phyloP scores from a whole-genome alignment of 2,329 filamentous ascomycete genomes.

The Fusarium tanahbumbuense region DNA sequence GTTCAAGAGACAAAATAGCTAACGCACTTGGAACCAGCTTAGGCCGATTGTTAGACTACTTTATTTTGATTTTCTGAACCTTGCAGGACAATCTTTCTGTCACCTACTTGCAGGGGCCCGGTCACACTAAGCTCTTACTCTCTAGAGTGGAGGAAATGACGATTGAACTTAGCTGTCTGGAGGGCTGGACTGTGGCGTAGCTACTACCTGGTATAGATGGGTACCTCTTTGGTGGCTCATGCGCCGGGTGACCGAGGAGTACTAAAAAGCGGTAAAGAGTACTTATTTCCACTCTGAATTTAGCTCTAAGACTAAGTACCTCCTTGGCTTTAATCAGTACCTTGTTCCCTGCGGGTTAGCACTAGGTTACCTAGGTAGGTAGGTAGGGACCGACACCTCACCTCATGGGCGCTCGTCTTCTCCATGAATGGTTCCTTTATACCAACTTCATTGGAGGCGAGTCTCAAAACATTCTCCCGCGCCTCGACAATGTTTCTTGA shows the following conservation, averaged over 20 bases:
- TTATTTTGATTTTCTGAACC: neutral
- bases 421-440: constrained; percentile 38
- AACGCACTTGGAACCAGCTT: no score
- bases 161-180: constrained; percentile 10
- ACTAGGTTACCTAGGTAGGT: neutral
- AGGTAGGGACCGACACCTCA: constrained; percentile 33
- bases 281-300: neutral
- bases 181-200: constrained; percentile 39
- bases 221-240: constrained; percentile 36
- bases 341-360: constrained; percentile 36
- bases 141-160: constrained; percentile 36
- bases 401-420: constrained; percentile 22
- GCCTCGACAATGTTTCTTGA: constrained; percentile 20
- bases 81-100: neutral
- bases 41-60: neutral
- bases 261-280: constrained; percentile 16
- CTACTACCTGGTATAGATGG: neutral
- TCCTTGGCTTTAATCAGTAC: neutral
- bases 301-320: constrained; percentile 6
- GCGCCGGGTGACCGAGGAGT: constrained; percentile 13
- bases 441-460: constrained; percentile 27
- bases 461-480: constrained; percentile 1
- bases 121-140: constrained; percentile 20
- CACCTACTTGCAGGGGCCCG: neutral
- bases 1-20: neutral